phyloP scores from a whole-genome alignment of 805 yeast genomes.

The Metschnikowia borealis region DNA sequence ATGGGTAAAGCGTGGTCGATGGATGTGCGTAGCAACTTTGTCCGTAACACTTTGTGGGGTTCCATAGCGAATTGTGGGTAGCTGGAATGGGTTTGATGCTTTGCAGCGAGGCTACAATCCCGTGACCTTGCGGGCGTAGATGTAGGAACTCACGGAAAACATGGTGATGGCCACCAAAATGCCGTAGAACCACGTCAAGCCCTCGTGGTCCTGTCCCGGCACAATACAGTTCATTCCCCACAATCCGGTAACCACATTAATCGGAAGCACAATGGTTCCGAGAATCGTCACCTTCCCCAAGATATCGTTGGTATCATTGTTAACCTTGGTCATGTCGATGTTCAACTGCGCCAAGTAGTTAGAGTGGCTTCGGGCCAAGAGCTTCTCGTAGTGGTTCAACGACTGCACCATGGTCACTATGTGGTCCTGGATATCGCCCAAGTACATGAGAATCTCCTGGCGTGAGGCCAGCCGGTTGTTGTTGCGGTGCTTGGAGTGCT shows the following conservation, averaged over 20 bases:
- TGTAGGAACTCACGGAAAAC: constrained; percentile 34
- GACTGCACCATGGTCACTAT: constrained; percentile 96
- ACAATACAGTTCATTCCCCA: constrained; percentile 99
- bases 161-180: constrained; percentile 32
- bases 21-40: no score
- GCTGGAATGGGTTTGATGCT: no score
- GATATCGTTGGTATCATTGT: constrained; percentile 95
- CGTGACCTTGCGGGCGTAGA: constrained; percentile 38
- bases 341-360: constrained; percentile 95
- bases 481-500: constrained; percentile 6
- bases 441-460: constrained; percentile 82
- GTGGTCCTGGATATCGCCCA: constrained; percentile 98
- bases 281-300: constrained; percentile 87
- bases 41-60: no score
- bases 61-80: no score
- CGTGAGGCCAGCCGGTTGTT: constrained; percentile 46
- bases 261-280: constrained; percentile 93
- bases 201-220: constrained; percentile 71
- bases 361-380: constrained; percentile 91
- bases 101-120: constrained; percentile 24
- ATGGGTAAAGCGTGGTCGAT: no score
- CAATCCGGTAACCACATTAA: constrained; percentile 91
- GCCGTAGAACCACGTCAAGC: constrained; percentile 40
- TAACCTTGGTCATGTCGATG: constrained; percentile 95
- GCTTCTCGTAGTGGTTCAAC: constrained; percentile 88